Base-by-base conservation (phyloP, 202 grass and related monocot genomes). In the Setaria viridis region DNA sequence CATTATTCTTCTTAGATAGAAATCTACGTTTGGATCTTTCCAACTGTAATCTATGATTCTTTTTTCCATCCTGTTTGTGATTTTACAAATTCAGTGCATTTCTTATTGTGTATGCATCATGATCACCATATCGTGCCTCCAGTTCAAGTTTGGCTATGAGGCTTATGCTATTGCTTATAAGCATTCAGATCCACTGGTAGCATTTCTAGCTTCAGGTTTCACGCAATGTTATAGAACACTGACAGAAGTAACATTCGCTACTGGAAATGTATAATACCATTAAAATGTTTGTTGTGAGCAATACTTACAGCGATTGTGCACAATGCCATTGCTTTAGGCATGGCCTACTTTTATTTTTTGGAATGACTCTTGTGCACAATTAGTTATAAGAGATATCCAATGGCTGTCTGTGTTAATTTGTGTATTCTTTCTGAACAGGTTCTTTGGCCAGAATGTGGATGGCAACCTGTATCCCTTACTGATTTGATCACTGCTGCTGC, bases 371-470 rank as follows among this genome's bases (percentile, higher is more conserved):
- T 41, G 12, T 67, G 34, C 16, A 67, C 20, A 54, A 34, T 48
- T 29, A 7, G 17, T 63, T 60, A 55, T 20, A 82, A 62, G 34
- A 80, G 29, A 72, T 71, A 19, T 56, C 74, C 11, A 16, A 15
- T 54, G 5, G 17, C 42, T 66, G 67, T 9, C 77, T 29, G 6
- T 56, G 51, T 80, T 74, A 35, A 85, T 84, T 62, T 4, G 4
- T 74, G 67, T 88, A 42, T 81, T 58, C 33, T 82, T 70, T 58
- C 33, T 85, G 35, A 90, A 76, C 81, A 99, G 97, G 92, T 97
- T 72, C 91, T 99, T 91, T 99, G 97, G 97, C 94, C 92, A 72
- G 97, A 99, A 94, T 89, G 89, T 90, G 97, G 97, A 45, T 99
- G 97, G 97, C 94, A 94, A 20, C 92, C 97, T 80, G 94, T 99